Evolutionary conservation across 495 filamentous ascomycete genomes (phyloP), one percentile per base, ranked within the genome.

Genomic region (Aspergillus coremiiformis): DNA sequence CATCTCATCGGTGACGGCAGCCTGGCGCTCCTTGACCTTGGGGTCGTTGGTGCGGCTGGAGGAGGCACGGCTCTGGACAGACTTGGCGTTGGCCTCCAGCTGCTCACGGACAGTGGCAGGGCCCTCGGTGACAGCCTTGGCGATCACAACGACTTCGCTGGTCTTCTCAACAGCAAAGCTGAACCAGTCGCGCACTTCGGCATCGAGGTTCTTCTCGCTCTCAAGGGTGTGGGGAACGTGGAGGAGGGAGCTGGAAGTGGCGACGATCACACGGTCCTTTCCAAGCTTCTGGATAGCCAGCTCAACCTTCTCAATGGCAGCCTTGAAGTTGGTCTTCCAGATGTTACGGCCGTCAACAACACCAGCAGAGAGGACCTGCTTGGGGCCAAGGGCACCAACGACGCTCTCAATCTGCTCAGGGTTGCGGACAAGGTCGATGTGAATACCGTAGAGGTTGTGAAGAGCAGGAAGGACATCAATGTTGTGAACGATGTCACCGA

Each of bases 401-500:
- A 96, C 87, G 44, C 81, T 80, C 29, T 90, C 83, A 44, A 98
- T 86, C 78, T 98, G 93, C 77, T 96, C 90, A 41, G 93, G 93
- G 78, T 95, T 86, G 65, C 93, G 89, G 75, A 96, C 94, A 54
- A 96, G 82, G 75, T 98, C 93, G 57, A 97, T 69, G 76, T 98
- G 93, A 62, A 98, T 75, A 63, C 80, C 91, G 68, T 95, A 79
- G 56, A 90, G 67, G 56, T 74, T 78, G 61, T 85, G 79, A 52
- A 86, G 70, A 41, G 73, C 63, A 57, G 85, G 77, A 59, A 98
- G 72, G 61, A 90, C 81, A 58, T 95, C 89, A 59, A 96, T 82
- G 84, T 98, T 98, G 84, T 98, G 93, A 58, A 96, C 87, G 56
- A 98, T 90, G 73, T 98, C 93, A 76, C 93, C 93, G 68, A 98